These are phyloP conservation scores for Cryptococcus floricola DNA, from an alignment of 1,284 basidiomycete genomes.

Conservation along the genomic window DNA sequence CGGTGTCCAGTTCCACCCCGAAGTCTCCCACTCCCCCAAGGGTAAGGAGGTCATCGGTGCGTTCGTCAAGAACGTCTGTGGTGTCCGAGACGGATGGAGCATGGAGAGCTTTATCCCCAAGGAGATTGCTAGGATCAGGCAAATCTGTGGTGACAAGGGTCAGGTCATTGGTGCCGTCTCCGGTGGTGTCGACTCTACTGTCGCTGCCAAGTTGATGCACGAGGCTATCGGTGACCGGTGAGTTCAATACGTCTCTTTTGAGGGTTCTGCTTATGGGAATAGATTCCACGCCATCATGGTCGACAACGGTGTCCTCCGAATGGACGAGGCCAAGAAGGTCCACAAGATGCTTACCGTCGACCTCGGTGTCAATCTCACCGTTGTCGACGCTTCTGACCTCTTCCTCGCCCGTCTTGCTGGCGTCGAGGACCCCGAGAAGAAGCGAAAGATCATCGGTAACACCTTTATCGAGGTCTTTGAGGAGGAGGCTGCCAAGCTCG, in stretches of 20 bases:
- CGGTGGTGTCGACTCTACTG: conserved; percentile 96
- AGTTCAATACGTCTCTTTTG: conserved; percentile 12
- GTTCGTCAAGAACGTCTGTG: conserved; percentile 83
- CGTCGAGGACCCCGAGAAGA: conserved; percentile 93
- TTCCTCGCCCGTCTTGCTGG: conserved; percentile 87
- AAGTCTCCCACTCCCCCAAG: conserved; percentile 90
- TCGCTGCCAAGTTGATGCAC: conserved; percentile 99
- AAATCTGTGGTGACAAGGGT: conserved; percentile 90
- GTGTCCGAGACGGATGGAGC: conserved; percentile 81
- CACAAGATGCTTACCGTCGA: conserved; percentile 89
- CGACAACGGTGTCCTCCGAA: conserved; percentile 93
- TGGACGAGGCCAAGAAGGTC: conserved; percentile 91
- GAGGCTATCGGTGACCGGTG: conserved; percentile 97
- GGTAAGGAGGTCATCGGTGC: conserved; percentile 87
- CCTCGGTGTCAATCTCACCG: conserved; percentile 93
- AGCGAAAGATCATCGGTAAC: conserved; percentile 98
- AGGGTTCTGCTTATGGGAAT: not conserved
- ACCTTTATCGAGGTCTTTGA: conserved; percentile 99
- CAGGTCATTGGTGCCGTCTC: conserved; percentile 97
- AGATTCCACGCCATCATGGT: conserved; percentile 99
- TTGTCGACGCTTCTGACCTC: conserved; percentile 90
- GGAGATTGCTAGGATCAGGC: conserved; percentile 89
- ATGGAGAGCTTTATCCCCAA: conserved; percentile 99
- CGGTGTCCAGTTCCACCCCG: conserved; percentile 98
- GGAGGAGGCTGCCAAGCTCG: conserved; percentile 83